phyloP scores from a whole-genome alignment of 345 rosid genomes.

The Mallotus nudiflorus region DNA sequence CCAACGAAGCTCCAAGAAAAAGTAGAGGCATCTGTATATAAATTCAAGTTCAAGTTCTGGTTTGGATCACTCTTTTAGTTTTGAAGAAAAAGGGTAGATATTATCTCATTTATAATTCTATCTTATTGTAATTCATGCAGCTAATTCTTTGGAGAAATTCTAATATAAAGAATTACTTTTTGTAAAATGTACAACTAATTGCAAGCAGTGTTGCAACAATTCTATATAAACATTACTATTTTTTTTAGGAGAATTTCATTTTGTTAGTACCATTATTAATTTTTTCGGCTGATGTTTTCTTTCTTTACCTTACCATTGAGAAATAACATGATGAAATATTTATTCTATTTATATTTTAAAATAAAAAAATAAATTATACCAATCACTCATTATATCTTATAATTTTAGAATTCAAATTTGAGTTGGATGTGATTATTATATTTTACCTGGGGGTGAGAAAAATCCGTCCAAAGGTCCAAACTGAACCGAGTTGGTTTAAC shows the following conservation, averaged over 20 bases:
- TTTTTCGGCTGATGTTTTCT: too few relatives aligned
- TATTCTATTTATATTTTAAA: too few relatives aligned
- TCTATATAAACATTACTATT: constrained; percentile 12
- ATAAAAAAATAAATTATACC: too few relatives aligned
- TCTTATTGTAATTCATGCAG: constrained; percentile 17
- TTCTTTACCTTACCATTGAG: background rate
- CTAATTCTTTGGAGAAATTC: constrained; percentile 33
- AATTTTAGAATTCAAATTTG: too few relatives aligned
- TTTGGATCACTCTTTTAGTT: constrained; percentile 7
- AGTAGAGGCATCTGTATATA: constrained; percentile 22
- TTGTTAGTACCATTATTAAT: too few relatives aligned
- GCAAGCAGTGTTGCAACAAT: constrained; percentile 21
- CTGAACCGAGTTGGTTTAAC: too few relatives aligned
- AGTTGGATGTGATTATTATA: too few relatives aligned
- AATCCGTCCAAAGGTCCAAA: too few relatives aligned
- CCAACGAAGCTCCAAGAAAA: background rate
- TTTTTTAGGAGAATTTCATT: constrained; percentile 6
- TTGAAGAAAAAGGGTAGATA: constrained; percentile 18
- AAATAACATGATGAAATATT: too few relatives aligned
- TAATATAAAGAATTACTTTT: constrained; percentile 15
- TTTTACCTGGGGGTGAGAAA: too few relatives aligned
- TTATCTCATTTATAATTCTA: background rate
- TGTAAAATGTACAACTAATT: constrained; percentile 33
- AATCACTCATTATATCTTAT: too few relatives aligned
- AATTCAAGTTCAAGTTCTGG: background rate